These are phyloP conservation scores for Sporothrix protearum DNA, from an alignment of 2,329 filamentous ascomycete species.

Conservation along the genomic window DNA sequence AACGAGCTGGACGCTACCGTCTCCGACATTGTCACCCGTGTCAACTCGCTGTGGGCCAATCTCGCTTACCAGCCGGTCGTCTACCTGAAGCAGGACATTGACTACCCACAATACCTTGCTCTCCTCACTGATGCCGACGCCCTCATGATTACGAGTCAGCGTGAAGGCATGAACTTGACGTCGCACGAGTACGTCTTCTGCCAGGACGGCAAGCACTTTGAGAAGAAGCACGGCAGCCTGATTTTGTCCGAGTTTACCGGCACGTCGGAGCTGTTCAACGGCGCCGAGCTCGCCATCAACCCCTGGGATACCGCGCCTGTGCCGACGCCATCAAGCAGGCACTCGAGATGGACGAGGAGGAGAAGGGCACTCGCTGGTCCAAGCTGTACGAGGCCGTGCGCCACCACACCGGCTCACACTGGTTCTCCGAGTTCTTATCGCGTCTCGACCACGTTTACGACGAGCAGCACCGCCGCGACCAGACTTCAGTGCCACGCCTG, in stretches of 20 bases:
- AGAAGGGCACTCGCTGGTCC: slow-evolving; percentile 71
- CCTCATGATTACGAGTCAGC: slow-evolving; percentile 89
- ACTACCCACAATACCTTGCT: slow-evolving; percentile 89
- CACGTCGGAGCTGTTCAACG: slow-evolving; percentile 78
- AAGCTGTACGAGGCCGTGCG: slow-evolving; percentile 70
- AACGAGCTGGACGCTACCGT: slow-evolving; percentile 82
- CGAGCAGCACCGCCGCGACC: slow-evolving; percentile 80
- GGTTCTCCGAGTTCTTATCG: slow-evolving; percentile 73
- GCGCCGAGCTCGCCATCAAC: slow-evolving; percentile 80
- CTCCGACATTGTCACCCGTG: slow-evolving; percentile 88
- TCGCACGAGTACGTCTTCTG: slow-evolving; percentile 92
- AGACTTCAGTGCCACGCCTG: slow-evolving; percentile 80
- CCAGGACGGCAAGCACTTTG: slow-evolving; percentile 72
- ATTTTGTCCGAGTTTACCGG: slow-evolving; percentile 96
- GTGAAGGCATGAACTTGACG: slow-evolving; percentile 96
- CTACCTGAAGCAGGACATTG: slow-evolving; percentile 91
- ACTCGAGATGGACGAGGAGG: slow-evolving; percentile 71
- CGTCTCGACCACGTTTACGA: slow-evolving; percentile 73
- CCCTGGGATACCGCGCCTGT: slow-evolving; percentile 93
- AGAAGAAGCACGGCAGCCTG: slow-evolving; percentile 80
- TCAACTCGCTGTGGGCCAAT: slow-evolving; percentile 88
- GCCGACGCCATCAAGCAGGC: slow-evolving; percentile 81
- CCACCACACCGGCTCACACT: slow-evolving; percentile 78
- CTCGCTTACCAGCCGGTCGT: slow-evolving; percentile 89
- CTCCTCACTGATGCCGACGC: slow-evolving; percentile 85